Evolutionary conservation across 495 filamentous ascomycete species (phyloP), one percentile per base, ranked within the genome.

Genomic region (Daldinia childiae): DNA sequence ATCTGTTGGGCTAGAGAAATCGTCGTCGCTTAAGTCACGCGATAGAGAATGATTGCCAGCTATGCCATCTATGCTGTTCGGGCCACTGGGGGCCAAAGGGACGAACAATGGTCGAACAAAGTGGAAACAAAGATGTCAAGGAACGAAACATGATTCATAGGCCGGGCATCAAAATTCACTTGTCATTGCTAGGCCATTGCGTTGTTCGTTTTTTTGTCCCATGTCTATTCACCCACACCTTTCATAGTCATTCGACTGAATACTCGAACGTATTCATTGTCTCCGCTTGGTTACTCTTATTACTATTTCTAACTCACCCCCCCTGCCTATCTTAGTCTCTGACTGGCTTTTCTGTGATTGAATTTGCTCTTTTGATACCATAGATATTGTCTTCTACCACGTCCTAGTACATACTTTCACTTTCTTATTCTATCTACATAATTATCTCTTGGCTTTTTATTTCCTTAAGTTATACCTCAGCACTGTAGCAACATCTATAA

Each of bases 91-190:
- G 36, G 52, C 62, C 60, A 71, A 68, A 66, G 51, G 52, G 39
- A 58, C 30, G 67, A 65, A 75, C 64, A 75, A 72, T 68, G 64
- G 66, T 27, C 65, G 62, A 72, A 64, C 66, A 67, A 63, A 41
- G 70, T 69, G 71, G 67, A 74, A 71, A 72, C 73, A 74, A 76
- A 74, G 65, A 59, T 57, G 51, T 58, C 59, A 68, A 66, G 64
- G 62, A 63, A 60, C 59, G 60, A 58, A 26, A 6, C 19, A 21
- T 67, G 62, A 72, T 69, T 60, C 67, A 64, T 64, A 62, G 41
- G 45, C 17, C 27, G 48, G 17, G 32, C 29, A 59, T 51, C 48
- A 48, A 63, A 39, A 51, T 41, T 55, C 27, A 30, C 36, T 48
- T 54, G 68, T 59, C 38, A 39, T 61, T 64, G 36, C 36, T 43